Evolutionary conservation across 177 flowering plant genomes (phyloP).

Genomic region (Vitis hybrid): DNA sequence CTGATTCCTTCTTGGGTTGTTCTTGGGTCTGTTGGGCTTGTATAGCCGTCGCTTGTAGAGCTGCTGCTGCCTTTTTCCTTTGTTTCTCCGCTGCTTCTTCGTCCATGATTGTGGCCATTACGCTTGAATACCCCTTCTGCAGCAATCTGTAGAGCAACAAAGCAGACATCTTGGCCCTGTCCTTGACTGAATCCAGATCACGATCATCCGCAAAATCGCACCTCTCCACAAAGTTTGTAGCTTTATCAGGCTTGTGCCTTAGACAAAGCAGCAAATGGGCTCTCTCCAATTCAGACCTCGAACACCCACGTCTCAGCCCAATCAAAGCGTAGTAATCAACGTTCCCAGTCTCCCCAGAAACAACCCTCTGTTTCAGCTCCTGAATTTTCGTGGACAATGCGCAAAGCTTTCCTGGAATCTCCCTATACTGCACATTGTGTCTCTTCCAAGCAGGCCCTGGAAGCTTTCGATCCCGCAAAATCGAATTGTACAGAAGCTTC

Average conservation of each 20-base stretch:
- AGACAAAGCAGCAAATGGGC: constrained; percentile 72
- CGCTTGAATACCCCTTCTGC: constrained; percentile 71
- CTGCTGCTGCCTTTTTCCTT: constrained; percentile 59
- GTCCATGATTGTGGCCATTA: constrained; percentile 62
- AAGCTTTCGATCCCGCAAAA: constrained; percentile 74
- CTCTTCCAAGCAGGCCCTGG: constrained; percentile 88
- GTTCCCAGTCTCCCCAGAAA: constrained; percentile 58
- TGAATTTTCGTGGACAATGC: constrained; percentile 54
- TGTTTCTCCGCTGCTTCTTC: constrained; percentile 73
- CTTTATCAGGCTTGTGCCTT: constrained; percentile 80
- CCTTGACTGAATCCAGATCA: constrained; percentile 68
- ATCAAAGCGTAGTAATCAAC: constrained; percentile 82
- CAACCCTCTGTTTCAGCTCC: constrained; percentile 67
- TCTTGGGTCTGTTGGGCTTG: constrained; percentile 29
- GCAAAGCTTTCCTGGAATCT: constrained; percentile 66
- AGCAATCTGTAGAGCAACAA: constrained; percentile 72
- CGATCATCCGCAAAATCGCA: constrained; percentile 73
- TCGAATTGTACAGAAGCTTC: constrained; percentile 77
- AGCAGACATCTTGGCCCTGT: constrained; percentile 79
- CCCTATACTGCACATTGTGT: constrained; percentile 61
- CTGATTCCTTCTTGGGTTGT: constrained; percentile 19
- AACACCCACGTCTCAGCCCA: constrained; percentile 84
- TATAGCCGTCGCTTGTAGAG: constrained; percentile 35
- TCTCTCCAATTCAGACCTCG: constrained; percentile 80
- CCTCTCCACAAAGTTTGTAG: constrained; percentile 61